A percentile compares a stretch with the other conserved stretches of the same genome.
Conservation (phyloP, 441 rosid genomes). For the Euphorbia schlechtendalii region DNA sequence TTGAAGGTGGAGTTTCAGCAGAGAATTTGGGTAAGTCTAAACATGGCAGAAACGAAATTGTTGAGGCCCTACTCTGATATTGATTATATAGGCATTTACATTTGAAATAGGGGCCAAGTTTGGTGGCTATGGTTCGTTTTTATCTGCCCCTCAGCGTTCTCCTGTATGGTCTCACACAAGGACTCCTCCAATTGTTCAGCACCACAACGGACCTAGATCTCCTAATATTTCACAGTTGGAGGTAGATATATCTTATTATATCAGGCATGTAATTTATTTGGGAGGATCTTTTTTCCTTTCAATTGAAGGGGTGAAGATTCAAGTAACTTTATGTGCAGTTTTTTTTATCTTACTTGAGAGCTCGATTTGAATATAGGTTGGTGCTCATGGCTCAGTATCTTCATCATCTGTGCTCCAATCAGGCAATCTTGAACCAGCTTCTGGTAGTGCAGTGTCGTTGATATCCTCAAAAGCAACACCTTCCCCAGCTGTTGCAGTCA, state of each 20-base stretch:
- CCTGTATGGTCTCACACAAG: conserved; percentile 59
- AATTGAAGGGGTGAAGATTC: not conserved
- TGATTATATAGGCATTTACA: conserved; percentile 23
- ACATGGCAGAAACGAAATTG: conserved; percentile 27
- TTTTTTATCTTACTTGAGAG: conserved; percentile 15
- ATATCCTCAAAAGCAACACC: conserved; percentile 38
- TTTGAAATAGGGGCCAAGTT: conserved; percentile 70
- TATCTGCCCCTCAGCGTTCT: conserved; percentile 75
- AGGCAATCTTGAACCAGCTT: conserved; percentile 36
- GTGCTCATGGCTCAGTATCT: conserved; percentile 25
- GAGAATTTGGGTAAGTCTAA: conserved; percentile 63
- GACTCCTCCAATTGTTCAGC: conserved; percentile 53
- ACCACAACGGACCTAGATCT: conserved; percentile 42
- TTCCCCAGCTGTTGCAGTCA: conserved; percentile 33
- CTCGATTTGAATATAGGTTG: conserved; percentile 43
- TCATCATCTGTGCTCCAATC: conserved; percentile 36
- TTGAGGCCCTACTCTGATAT: conserved; percentile 25
- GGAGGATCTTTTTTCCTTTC: not conserved
- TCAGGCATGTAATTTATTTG: not conserved
- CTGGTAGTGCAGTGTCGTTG: conserved; percentile 24
- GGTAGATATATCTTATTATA: conserved; percentile 34
- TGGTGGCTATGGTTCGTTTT: conserved; percentile 98
- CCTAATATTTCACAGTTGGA: conserved; percentile 55
- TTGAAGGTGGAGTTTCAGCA: conserved; percentile 54
- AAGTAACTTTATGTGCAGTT: conserved; percentile 16